Percentiles rank a stretch among this genome's conserved stretches.
Conservation (phyloP, 2,329 filamentous ascomycete species). For the Cladosporium halotolerans region DNA sequence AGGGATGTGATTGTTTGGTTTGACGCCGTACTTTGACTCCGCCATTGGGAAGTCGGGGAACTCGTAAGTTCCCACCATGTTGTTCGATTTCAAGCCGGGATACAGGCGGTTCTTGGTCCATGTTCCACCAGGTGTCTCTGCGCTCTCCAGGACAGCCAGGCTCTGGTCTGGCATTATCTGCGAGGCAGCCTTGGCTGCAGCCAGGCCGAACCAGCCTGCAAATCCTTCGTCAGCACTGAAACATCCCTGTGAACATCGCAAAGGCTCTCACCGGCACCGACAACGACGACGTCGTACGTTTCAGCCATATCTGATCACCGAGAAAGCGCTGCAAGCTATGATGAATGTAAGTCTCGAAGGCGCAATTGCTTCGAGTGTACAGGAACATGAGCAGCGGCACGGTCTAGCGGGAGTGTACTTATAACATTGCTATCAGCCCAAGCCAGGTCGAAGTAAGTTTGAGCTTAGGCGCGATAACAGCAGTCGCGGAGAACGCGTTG, state of each 20-base stretch:
- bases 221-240: neutral
- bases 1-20: conserved; percentile 53
- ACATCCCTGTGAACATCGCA: neutral
- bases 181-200: conserved; percentile 44
- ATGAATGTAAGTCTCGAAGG: no score
- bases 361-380: no score
- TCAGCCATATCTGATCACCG: neutral
- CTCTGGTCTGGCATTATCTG: conserved; percentile 37
- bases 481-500: no score
- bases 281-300: conserved; percentile 5
- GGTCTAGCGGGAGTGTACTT: no score
- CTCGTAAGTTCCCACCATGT: conserved; percentile 66
- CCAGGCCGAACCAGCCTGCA: conserved; percentile 41
- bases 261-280: conserved; percentile 6
- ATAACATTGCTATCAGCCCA: no score
- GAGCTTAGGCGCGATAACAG: no score
- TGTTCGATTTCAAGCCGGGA: conserved; percentile 65
- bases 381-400: no score
- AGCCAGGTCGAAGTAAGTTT: no score
- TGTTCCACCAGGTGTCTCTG: conserved; percentile 52
- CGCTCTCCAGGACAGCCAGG: conserved; percentile 38
- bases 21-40: conserved; percentile 37
- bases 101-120: conserved; percentile 65
- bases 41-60: conserved; percentile 67
- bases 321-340: no score